phyloP scores from a whole-genome alignment of 2,329 filamentous ascomycete genomes.

The Paraphaeosphaeria sporulosa region DNA sequence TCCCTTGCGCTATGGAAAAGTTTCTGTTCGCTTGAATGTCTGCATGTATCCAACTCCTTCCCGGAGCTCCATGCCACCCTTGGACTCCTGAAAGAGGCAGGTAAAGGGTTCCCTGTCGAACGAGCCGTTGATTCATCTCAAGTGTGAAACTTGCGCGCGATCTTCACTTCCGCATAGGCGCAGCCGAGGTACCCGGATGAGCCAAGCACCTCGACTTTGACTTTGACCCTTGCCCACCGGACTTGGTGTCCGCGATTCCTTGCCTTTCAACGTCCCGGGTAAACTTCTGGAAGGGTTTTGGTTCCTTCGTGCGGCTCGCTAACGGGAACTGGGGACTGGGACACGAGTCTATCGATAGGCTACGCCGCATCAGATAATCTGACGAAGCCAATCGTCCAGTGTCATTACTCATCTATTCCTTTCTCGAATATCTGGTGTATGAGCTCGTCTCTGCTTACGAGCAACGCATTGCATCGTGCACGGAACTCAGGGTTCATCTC shows the following conservation, averaged over 20 bases:
- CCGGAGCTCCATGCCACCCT: slow-evolving; percentile 2
- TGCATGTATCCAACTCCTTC: not conserved
- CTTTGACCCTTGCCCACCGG: not conserved
- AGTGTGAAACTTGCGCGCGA: slow-evolving; percentile 11
- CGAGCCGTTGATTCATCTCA: not conserved
- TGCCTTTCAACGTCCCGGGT: slow-evolving; percentile 2
- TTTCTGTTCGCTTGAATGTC: not conserved
- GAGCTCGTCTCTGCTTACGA: not conserved
- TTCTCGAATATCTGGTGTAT: not conserved
- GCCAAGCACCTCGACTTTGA: slow-evolving; percentile 3
- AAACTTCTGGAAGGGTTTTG: slow-evolving; percentile 9
- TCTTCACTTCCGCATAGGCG: slow-evolving; percentile 4
- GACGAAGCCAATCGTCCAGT: not conserved
- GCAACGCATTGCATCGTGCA: not conserved
- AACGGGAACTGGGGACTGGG: not conserved
- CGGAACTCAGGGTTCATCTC: not conserved
- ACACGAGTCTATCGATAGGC: not conserved
- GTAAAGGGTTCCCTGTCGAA: slow-evolving; percentile 3
- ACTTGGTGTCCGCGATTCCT: slow-evolving; percentile 5
- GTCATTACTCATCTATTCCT: not conserved
- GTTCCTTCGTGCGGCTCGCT: not conserved
- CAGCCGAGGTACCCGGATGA: slow-evolving; percentile 8
- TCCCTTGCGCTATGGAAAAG: not conserved
- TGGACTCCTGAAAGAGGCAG: slow-evolving; percentile 6
- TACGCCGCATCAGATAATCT: slow-evolving; percentile 2